Evolutionary conservation across 2,329 filamentous ascomycete genomes (phyloP), one percentile per base, ranked within the genome.

Genomic region (Colletotrichum viniferum): DNA sequence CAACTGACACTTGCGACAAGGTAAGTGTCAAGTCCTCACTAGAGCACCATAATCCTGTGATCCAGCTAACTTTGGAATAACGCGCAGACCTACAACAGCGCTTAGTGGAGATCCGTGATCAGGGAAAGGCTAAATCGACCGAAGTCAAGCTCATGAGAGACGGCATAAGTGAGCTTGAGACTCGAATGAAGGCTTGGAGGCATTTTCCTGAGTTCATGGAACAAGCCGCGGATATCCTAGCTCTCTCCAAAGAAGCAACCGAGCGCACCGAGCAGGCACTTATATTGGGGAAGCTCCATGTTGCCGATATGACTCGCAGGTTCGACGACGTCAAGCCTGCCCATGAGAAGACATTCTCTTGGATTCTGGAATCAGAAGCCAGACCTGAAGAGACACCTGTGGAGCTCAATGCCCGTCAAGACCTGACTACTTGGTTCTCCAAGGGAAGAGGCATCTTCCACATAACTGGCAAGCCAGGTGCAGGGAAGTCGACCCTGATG

Each of bases 401-500:
- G 43, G 43, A 48, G 18, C 6, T 21, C 18, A 21, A 21, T 7
- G 6, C 12, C 5, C 6, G 24, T n/a, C 14, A 7, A 56, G n/a
- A 38, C 68, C 21, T 30, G 6, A 10, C 14, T 14, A 18, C 21
- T 28, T 58, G 55, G 12, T 7, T 26, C 7, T 28, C 24, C 8
- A 6, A 26, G 21, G 24, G 24, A 26, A 30, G 28, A 26, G 55
- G 55, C 24, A 30, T 74, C 3, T 63, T 70, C 1, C 66, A 70
- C 18, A 48, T 48, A 48, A 21, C 43, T 8, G 71, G 71, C 16
- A 74, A 74, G 13, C 71, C 71, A 5, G 71, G 67, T 3, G 30
- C 67, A 5, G 71, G 71, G 1, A 74, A 74, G 48, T 74, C 71
- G 4, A 74, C 71, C 2, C 24, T 74, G 6, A 70, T 74, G 58